These are phyloP conservation scores for Dittrichia graveolens DNA, from an alignment of 129 eudicot genomes.

Conservation along the genomic window DNA sequence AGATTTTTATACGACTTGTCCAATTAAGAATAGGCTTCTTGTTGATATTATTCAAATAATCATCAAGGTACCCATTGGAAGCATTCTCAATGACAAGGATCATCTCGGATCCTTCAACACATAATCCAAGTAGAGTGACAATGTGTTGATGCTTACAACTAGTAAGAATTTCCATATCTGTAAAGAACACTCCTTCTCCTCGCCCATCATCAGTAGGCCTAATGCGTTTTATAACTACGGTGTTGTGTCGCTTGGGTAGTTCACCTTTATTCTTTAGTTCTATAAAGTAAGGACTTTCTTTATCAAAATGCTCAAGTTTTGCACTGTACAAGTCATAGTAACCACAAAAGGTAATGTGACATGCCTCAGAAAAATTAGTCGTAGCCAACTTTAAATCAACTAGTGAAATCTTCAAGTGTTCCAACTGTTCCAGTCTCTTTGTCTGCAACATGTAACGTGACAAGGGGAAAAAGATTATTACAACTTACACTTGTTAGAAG, in stretches of 20 bases:
- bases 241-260: not conserved
- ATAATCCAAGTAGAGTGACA: not conserved
- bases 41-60: too few relatives aligned
- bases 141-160: not conserved
- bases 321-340: not conserved
- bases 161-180: not conserved
- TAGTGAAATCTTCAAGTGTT: not conserved
- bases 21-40: too few relatives aligned
- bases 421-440: not conserved
- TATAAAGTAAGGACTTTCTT: not conserved
- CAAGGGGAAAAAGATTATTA: not conserved
- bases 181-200: not conserved
- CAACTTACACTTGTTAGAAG: too few relatives aligned
- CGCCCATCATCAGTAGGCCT: not conserved
- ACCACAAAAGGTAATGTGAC: not conserved
- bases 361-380: not conserved
- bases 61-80: not conserved
- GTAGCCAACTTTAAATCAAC: conserved; percentile 4
- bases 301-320: conserved; percentile 7
- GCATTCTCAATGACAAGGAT: not conserved
- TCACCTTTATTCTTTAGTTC: not conserved
- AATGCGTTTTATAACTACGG: not conserved
- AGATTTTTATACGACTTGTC: too few relatives aligned
- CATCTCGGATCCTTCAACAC: not conserved
- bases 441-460: not conserved